These are phyloP conservation scores for Viola odorata DNA, from an alignment of 345 rosid species.

Conservation along the genomic window DNA sequence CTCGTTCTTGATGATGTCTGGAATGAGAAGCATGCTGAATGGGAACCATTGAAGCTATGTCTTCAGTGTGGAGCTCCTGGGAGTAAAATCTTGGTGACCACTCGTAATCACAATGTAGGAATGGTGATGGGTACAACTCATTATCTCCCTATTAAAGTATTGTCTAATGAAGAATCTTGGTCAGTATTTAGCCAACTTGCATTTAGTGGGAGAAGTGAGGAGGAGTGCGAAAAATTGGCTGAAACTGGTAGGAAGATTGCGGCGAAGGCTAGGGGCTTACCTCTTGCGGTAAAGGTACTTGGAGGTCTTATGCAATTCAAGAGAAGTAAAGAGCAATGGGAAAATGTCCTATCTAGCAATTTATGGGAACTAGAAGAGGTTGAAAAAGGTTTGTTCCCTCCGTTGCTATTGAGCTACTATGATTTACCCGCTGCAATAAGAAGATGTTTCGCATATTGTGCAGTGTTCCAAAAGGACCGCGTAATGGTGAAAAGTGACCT, in stretches of 20 bases:
- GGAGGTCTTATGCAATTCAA: constrained; percentile 5
- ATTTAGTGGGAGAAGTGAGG: neutral
- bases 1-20: constrained; percentile 23
- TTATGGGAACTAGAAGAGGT: neutral
- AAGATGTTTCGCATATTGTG: constrained; percentile 6
- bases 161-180: constrained; percentile 3
- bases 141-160: neutral
- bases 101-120: constrained; percentile 1
- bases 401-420: constrained; percentile 6
- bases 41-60: constrained; percentile 1
- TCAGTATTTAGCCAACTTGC: constrained; percentile 6
- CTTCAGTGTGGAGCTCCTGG: neutral
- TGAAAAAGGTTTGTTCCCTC: constrained; percentile 1
- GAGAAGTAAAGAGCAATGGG: neutral
- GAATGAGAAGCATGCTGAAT: neutral
- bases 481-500: neutral
- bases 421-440: constrained; percentile 1
- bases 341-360: neutral
- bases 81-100: constrained; percentile 9
- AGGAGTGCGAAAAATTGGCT: neutral
- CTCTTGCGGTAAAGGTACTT: neutral
- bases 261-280: neutral
- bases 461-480: constrained; percentile 1
- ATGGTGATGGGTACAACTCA: neutral
- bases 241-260: constrained; percentile 1